Conservation (phyloP, 306 rosid species). For the Vachellia pachyceras region DNA sequence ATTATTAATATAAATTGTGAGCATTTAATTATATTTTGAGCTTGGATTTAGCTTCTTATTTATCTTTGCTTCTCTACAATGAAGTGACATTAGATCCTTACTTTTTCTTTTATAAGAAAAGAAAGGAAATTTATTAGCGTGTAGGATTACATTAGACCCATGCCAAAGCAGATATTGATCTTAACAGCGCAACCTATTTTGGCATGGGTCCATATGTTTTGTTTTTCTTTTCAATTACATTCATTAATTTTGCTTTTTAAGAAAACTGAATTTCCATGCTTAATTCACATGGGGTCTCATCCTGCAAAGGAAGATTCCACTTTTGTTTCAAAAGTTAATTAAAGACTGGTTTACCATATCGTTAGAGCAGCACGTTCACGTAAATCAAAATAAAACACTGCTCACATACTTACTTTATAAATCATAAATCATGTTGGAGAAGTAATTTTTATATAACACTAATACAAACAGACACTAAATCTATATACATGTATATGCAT, state of each 20-base stretch:
- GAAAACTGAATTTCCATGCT: background rate
- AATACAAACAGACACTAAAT: too few species aligned
- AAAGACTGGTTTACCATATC: too few species aligned
- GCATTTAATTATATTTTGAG: background rate
- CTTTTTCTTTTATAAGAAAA: conserved; percentile 56
- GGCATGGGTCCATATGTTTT: conserved; percentile 45
- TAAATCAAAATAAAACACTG: too few species aligned
- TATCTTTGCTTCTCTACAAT: conserved; percentile 32
- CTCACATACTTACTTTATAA: too few species aligned
- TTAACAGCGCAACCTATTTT: conserved; percentile 45
- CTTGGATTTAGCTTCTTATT: conserved; percentile 10
- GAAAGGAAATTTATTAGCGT: conserved; percentile 41
- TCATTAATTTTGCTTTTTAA: background rate
- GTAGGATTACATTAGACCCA: too few species aligned
- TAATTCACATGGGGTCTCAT: conserved; percentile 5
- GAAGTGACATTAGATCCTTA: conserved; percentile 86
- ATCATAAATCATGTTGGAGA: too few species aligned
- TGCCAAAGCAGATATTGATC: conserved; percentile 57
- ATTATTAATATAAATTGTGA: background rate
- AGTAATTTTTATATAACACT: too few species aligned
- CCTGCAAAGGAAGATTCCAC: conserved; percentile 5
- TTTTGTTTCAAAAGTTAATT: background rate
- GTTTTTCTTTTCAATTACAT: conserved; percentile 14
- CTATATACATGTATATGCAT: background rate
- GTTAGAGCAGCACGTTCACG: too few species aligned